A percentile compares a stretch with the other conserved stretches of the same genome.
phyloP scores from a whole-genome alignment of 2,329 filamentous ascomycete genomes.

The Pseudogymnoascus sp. region DNA sequence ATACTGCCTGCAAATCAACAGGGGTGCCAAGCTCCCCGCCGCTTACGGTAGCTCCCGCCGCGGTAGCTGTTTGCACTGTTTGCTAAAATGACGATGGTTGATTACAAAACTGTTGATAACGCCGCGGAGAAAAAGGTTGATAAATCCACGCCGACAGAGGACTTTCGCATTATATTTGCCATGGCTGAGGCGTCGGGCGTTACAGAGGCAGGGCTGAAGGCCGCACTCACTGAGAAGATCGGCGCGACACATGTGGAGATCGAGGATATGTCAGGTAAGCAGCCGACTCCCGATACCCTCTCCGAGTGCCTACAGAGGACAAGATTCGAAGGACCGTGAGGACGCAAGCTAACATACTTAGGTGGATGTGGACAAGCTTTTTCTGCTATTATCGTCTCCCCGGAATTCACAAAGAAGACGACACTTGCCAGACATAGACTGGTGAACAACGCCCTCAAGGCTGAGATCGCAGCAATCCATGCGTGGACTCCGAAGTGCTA shows the following conservation, averaged over 20 bases:
- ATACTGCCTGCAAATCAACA: neutral
- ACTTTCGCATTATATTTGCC: slow-evolving; percentile 25
- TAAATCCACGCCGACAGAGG: slow-evolving; percentile 16
- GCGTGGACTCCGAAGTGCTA: slow-evolving; percentile 70
- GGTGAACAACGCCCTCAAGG: slow-evolving; percentile 58
- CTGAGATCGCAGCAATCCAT: slow-evolving; percentile 65
- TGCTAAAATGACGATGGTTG: slow-evolving; percentile 33
- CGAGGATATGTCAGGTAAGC: slow-evolving; percentile 80
- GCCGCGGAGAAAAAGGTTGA: slow-evolving; percentile 16
- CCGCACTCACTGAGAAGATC: slow-evolving; percentile 60
- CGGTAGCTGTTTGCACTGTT: slow-evolving; percentile 27
- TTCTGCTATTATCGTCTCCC: slow-evolving; percentile 58
- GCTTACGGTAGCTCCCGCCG: slow-evolving; percentile 3
- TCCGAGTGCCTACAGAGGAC: neutral
- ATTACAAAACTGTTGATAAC: slow-evolving; percentile 8
- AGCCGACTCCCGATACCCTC: slow-evolving; percentile 13
- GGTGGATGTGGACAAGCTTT: slow-evolving; percentile 65
- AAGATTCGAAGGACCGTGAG: neutral
- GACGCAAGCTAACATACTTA: slow-evolving; percentile 24
- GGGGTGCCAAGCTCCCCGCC: slow-evolving; percentile 7
- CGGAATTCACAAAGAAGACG: slow-evolving; percentile 48
- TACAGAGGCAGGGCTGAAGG: slow-evolving; percentile 62
- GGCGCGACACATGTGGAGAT: slow-evolving; percentile 75
- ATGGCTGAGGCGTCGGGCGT: slow-evolving; percentile 54
- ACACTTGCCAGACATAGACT: slow-evolving; percentile 60